Percentiles rank a stretch among this genome's conserved stretches.
phyloP scores from a whole-genome alignment of 2,329 filamentous ascomycete genomes.

The Trichoderma citrinoviride region DNA sequence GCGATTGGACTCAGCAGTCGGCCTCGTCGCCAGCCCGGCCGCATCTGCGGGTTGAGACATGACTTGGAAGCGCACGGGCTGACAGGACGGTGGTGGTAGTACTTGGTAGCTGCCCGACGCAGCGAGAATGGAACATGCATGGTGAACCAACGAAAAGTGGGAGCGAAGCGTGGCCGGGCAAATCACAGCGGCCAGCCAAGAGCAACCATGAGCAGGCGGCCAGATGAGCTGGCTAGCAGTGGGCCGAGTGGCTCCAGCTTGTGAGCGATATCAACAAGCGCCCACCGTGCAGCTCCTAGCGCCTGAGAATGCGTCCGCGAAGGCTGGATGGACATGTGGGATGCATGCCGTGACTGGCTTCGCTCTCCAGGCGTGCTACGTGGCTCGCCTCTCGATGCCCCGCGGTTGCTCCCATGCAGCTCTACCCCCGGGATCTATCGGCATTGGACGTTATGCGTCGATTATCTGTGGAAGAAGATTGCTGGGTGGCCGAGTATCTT shows the following conservation, averaged over 20 bases:
- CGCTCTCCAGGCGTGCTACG: conserved; percentile 35
- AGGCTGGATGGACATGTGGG: conserved; percentile 13
- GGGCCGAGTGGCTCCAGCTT: conserved; percentile 19
- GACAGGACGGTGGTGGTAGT: background rate
- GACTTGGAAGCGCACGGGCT: conserved; percentile 17
- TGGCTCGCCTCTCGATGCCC: conserved; percentile 35
- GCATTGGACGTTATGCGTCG: conserved; percentile 27
- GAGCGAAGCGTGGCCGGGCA: conserved; percentile 4
- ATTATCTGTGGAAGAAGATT: conserved; percentile 2
- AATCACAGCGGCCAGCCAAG: conserved; percentile 16
- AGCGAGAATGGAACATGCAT: conserved; percentile 19
- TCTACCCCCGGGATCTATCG: conserved; percentile 29
- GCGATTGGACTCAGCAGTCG: conserved; percentile 30
- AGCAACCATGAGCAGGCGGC: conserved; percentile 17
- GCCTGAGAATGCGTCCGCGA: conserved; percentile 24
- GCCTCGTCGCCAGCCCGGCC: conserved; percentile 7
- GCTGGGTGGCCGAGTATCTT: background rate
- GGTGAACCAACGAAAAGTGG: conserved; percentile 20
- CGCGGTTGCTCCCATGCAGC: conserved; percentile 32
- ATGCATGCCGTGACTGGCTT: conserved; percentile 27
- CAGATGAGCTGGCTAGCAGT: conserved; percentile 23
- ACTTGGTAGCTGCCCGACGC: conserved; percentile 19
- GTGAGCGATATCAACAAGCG: conserved; percentile 20
- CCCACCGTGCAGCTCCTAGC: conserved; percentile 22
- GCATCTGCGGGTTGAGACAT: conserved; percentile 27